Evolutionary conservation across 2,329 filamentous ascomycete species (phyloP).

Genomic region (Aspergillus novofumigatus): DNA sequence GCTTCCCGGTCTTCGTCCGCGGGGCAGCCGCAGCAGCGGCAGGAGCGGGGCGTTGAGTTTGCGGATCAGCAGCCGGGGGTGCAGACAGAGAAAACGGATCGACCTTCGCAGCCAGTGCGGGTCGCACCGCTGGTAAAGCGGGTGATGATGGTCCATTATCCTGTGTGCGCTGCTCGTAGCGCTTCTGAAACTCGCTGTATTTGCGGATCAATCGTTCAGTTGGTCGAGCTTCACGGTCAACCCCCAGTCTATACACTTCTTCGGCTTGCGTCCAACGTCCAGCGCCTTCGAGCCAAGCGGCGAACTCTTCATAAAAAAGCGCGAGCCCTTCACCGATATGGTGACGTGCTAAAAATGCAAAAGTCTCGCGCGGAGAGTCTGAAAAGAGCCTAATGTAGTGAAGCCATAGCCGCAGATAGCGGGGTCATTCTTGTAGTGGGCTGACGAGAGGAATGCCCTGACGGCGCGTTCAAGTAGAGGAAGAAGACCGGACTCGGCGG

Average conservation of each 20-base stretch:
- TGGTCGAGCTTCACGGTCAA: slow-evolving; percentile 83
- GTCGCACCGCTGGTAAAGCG: slow-evolving; percentile 75
- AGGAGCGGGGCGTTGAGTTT: slow-evolving; percentile 54
- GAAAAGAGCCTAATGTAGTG: slow-evolving; percentile 91
- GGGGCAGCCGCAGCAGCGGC: slow-evolving; percentile 46
- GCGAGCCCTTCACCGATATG: slow-evolving; percentile 81
- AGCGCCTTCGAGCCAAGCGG: slow-evolving; percentile 81
- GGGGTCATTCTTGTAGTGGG: slow-evolving; percentile 93
- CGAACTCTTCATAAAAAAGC: slow-evolving; percentile 95
- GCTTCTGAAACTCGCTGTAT: slow-evolving; percentile 84
- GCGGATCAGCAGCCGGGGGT: slow-evolving; percentile 58
- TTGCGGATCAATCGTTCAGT: slow-evolving; percentile 78
- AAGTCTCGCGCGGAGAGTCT: slow-evolving; percentile 88
- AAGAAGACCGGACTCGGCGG: slow-evolving; percentile 83
- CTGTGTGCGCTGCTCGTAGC: slow-evolving; percentile 64
- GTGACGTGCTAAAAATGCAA: slow-evolving; percentile 85
- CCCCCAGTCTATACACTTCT: slow-evolving; percentile 85
- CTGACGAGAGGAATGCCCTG: slow-evolving; percentile 76
- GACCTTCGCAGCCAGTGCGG: slow-evolving; percentile 77
- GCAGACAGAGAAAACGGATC: slow-evolving; percentile 67
- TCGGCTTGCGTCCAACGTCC: slow-evolving; percentile 86
- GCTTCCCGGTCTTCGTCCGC: slow-evolving; percentile 62
- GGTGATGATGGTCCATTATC: slow-evolving; percentile 73
- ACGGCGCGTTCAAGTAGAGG: slow-evolving; percentile 88
- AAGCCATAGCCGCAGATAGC: slow-evolving; percentile 91